phyloP scores from a whole-genome alignment of 2,329 filamentous ascomycete species.

The Xylaria sp. region DNA sequence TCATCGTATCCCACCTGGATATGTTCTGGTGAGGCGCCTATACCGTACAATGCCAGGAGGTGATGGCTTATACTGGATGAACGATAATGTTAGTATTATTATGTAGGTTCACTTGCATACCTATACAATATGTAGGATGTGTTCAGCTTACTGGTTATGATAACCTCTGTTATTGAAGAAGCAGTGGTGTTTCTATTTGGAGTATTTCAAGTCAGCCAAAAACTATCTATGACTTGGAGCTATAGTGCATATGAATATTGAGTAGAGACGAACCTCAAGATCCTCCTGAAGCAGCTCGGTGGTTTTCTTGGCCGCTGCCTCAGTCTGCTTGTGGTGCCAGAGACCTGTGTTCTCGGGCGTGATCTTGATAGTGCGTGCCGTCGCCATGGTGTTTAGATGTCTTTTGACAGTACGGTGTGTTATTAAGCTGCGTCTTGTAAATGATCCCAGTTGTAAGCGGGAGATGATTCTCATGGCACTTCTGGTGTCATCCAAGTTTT shows the following conservation, averaged over 20 bases:
- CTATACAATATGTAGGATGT: background rate
- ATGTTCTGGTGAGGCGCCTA: constrained; percentile 70
- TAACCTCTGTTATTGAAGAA: constrained; percentile 82
- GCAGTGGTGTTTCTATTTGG: constrained; percentile 70
- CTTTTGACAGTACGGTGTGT: constrained; percentile 20
- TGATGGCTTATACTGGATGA: constrained; percentile 73
- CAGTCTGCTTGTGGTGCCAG: constrained; percentile 58
- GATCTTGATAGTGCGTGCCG: constrained; percentile 61
- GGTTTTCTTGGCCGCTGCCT: constrained; percentile 70
- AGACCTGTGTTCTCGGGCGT: constrained; percentile 62
- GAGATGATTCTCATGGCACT: constrained; percentile 4
- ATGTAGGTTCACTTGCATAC: background rate
- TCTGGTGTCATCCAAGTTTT: background rate
- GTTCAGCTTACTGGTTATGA: constrained; percentile 76
- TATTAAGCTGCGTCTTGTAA: constrained; percentile 19
- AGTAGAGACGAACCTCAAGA: constrained; percentile 61
- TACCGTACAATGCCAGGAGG: constrained; percentile 78
- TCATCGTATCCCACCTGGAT: constrained; percentile 73
- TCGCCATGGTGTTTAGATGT: constrained; percentile 55
- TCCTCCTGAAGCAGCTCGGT: constrained; percentile 81
- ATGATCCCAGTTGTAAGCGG: constrained; percentile 1
- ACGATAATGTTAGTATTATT: constrained; percentile 22
- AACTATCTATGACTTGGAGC: background rate
- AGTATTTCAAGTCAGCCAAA: constrained; percentile 1
- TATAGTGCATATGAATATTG: background rate